Evolutionary conservation across 352 stramenopile species (phyloP).

Genomic region (Phytophthora meadii): DNA sequence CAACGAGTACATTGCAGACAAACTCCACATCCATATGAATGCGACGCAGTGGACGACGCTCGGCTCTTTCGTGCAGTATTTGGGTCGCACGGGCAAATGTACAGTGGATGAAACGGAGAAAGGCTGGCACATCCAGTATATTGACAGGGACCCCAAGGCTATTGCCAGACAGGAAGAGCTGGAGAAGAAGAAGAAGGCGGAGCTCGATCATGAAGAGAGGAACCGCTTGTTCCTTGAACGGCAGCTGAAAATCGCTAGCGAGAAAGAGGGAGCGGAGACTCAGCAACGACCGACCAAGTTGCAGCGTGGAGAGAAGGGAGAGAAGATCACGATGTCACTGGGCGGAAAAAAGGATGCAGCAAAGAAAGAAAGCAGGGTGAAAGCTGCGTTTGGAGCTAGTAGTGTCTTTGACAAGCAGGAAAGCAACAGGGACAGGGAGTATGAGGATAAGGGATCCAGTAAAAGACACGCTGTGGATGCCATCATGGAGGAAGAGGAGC

Average conservation of each 20-base stretch:
- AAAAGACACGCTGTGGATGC: constrained; percentile 48
- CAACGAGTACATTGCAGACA: constrained; percentile 99
- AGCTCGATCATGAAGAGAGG: constrained; percentile 91
- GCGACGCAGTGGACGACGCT: constrained; percentile 97
- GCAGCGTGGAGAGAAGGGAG: constrained; percentile 49
- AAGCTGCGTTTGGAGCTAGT: constrained; percentile 5
- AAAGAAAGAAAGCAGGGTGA: constrained; percentile 33
- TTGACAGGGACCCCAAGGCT: constrained; percentile 94
- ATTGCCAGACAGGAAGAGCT: constrained; percentile 91
- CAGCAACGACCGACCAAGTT: constrained; percentile 67
- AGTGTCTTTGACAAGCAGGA: constrained; percentile 26
- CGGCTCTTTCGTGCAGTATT: constrained; percentile 98
- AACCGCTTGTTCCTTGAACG: constrained; percentile 78
- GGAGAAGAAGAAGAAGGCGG: constrained; percentile 87
- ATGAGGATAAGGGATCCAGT: neutral
- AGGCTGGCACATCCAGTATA: constrained; percentile 97
- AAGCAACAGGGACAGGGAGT: constrained; percentile 1
- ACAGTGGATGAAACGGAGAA: constrained; percentile 98
- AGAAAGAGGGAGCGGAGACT: constrained; percentile 36
- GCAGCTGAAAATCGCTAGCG: constrained; percentile 73
- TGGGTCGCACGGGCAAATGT: constrained; percentile 97
- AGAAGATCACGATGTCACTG: constrained; percentile 55
- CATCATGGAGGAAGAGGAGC: constrained; percentile 72
- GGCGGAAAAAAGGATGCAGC: constrained; percentile 19
- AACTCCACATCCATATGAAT: constrained; percentile 99